A percentile compares a stretch with the other conserved stretches of the same genome.
Conservation (phyloP, 768 basidiomycete species). For the Tylopilus intermedius region DNA sequence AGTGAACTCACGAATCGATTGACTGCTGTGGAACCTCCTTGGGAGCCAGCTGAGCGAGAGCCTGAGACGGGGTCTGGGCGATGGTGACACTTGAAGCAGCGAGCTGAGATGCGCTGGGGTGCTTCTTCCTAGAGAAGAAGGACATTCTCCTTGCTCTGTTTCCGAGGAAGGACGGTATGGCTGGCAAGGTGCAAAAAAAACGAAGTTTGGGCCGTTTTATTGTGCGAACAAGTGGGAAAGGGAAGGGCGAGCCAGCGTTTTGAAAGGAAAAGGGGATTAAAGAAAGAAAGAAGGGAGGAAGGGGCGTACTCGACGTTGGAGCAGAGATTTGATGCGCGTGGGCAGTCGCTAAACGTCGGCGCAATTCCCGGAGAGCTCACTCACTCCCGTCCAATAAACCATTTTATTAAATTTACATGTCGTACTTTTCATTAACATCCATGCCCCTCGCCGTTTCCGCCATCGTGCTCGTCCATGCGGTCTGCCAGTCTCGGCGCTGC, state of each 20-base stretch:
- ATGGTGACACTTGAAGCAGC: constrained; percentile 47
- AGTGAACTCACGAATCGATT: constrained; percentile 35
- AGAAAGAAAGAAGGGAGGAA: constrained; percentile 7
- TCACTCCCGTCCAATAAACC: constrained; percentile 1
- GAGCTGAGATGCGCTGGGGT: constrained; percentile 46
- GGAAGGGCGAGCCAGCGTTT: constrained; percentile 24
- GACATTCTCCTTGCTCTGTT: constrained; percentile 74
- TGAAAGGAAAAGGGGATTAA: constrained; percentile 6
- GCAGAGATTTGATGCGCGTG: constrained; percentile 12
- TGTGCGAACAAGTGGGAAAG: constrained; percentile 10
- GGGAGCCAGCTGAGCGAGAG: constrained; percentile 53
- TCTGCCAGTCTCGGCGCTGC: neutral
- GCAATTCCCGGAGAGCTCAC: neutral
- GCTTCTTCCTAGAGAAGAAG: constrained; percentile 90
- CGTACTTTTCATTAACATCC: constrained; percentile 6
- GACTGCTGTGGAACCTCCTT: constrained; percentile 27
- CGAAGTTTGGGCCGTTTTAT: constrained; percentile 9
- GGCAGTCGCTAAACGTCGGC: neutral
- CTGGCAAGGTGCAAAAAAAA: constrained; percentile 30
- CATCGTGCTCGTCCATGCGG: constrained; percentile 9
- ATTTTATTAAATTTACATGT: constrained; percentile 1
- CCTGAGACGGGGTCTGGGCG: constrained; percentile 62
- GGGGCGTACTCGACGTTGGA: constrained; percentile 1
- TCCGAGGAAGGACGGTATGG: constrained; percentile 67
- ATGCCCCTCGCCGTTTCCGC: constrained; percentile 9